Evolutionary conservation across 495 filamentous ascomycete genomes (phyloP).

Genomic region (Cairneyella variabilis): DNA sequence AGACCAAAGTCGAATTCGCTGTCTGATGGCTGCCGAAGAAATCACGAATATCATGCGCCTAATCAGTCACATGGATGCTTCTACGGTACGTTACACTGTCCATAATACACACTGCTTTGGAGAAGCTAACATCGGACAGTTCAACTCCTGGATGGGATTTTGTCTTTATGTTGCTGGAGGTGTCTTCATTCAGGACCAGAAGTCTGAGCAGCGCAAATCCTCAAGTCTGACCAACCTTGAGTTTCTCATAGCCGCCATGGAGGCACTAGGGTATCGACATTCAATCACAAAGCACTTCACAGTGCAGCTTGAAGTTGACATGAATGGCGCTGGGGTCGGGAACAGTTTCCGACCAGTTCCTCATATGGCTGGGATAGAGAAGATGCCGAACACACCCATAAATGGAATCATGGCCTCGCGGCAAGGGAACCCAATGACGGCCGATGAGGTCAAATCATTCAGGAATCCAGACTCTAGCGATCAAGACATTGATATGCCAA

Average conservation of each 20-base stretch:
- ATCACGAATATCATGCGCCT: slow-evolving; percentile 93
- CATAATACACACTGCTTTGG: too few species aligned
- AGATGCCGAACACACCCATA: not conserved
- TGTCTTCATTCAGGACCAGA: slow-evolving; percentile 91
- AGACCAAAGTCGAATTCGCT: slow-evolving; percentile 81
- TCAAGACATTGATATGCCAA: not conserved
- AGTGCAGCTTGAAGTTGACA: slow-evolving; percentile 86
- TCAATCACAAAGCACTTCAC: slow-evolving; percentile 92
- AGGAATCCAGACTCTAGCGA: not conserved
- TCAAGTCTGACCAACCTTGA: slow-evolving; percentile 75
- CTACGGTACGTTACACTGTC: slow-evolving; percentile 48
- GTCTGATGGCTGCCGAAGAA: slow-evolving; percentile 88
- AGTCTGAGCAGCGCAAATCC: slow-evolving; percentile 73
- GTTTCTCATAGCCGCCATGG: slow-evolving; percentile 84
- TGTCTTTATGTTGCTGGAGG: slow-evolving; percentile 90
- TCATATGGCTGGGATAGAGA: too few species aligned
- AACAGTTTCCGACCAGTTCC: not conserved
- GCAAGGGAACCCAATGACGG: not conserved
- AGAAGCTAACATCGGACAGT: slow-evolving; percentile 47
- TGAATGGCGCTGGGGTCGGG: slow-evolving; percentile 41
- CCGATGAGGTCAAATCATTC: not conserved
- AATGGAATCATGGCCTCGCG: not conserved
- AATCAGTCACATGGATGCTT: slow-evolving; percentile 82
- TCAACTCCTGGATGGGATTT: slow-evolving; percentile 94
- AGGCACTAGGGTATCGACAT: slow-evolving; percentile 78